Conservation (phyloP, 2,329 filamentous ascomycete genomes). For the Hortaea werneckii region DNA sequence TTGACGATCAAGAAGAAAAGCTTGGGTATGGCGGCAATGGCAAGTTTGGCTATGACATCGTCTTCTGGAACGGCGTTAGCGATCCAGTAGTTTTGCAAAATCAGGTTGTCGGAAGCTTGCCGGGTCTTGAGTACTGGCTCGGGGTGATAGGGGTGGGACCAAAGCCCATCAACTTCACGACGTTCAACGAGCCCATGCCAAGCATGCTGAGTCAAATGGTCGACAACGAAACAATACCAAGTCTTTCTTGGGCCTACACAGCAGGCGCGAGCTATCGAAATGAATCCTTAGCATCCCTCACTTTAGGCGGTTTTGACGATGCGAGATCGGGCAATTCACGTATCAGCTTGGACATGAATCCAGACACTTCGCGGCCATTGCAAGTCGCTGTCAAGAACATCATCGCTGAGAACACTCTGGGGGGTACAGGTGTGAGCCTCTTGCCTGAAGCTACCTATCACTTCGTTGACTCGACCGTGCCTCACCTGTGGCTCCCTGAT, state of each 20-base stretch:
- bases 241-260: constrained; percentile 31
- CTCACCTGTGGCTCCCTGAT: constrained; percentile 32
- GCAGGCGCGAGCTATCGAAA: constrained; percentile 27
- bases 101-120: constrained; percentile 27
- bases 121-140: constrained; percentile 27
- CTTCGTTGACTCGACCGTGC: constrained; percentile 27
- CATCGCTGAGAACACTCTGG: constrained; percentile 9
- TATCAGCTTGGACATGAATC: constrained; percentile 16
- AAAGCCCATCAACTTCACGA: constrained; percentile 30
- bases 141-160: constrained; percentile 30
- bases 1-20: constrained; percentile 20
- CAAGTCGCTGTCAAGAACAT: constrained; percentile 18
- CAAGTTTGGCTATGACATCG: constrained; percentile 27
- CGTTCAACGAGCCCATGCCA: constrained; percentile 17
- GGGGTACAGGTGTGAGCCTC: constrained; percentile 9
- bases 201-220: constrained; percentile 15
- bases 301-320: constrained; percentile 31
- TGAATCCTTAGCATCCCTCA: constrained; percentile 15
- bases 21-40: constrained; percentile 24
- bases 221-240: constrained; percentile 23
- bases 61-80: constrained; percentile 14
- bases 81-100: background rate
- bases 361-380: constrained; percentile 13
- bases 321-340: constrained; percentile 22
- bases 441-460: constrained; percentile 16